phyloP scores from a whole-genome alignment of 2,329 filamentous ascomycete species.

The Rutstroemia sp. region DNA sequence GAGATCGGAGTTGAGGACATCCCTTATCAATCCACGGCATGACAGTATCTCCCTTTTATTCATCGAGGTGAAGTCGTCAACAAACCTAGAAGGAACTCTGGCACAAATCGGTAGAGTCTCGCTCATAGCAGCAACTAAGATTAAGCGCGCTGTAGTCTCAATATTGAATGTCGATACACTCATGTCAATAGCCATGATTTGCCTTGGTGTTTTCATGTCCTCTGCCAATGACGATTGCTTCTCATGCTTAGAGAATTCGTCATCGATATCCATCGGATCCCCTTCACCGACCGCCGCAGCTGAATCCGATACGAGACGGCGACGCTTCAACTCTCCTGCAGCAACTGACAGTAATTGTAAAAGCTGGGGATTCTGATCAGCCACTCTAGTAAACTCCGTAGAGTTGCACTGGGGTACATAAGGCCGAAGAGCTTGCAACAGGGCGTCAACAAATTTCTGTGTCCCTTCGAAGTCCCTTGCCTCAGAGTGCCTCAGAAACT shows the following conservation, averaged over 20 bases:
- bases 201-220: constrained; percentile 36
- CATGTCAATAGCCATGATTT: constrained; percentile 20
- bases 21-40: constrained; percentile 42
- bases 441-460: constrained; percentile 16
- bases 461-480: constrained; percentile 10
- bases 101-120: constrained; percentile 27
- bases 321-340: constrained; percentile 17
- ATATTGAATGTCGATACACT: constrained; percentile 23
- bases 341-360: constrained; percentile 21
- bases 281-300: constrained; percentile 28
- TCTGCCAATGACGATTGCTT: constrained; percentile 38
- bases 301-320: not conserved
- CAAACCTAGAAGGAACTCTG: constrained; percentile 41
- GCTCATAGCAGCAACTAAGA: constrained; percentile 20
- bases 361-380: constrained; percentile 17
- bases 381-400: constrained; percentile 14
- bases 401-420: constrained; percentile 23
- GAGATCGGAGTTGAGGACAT: constrained; percentile 48
- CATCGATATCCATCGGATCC: constrained; percentile 61
- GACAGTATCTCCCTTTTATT: constrained; percentile 46
- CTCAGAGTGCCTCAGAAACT: constrained; percentile 15
- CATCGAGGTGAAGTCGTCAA: constrained; percentile 43
- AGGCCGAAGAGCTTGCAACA: constrained; percentile 25
- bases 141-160: constrained; percentile 18
- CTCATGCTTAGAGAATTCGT: constrained; percentile 53